Evolutionary conservation across 1,284 basidiomycete species (phyloP).

Genomic region (Amylostereum areolatum): DNA sequence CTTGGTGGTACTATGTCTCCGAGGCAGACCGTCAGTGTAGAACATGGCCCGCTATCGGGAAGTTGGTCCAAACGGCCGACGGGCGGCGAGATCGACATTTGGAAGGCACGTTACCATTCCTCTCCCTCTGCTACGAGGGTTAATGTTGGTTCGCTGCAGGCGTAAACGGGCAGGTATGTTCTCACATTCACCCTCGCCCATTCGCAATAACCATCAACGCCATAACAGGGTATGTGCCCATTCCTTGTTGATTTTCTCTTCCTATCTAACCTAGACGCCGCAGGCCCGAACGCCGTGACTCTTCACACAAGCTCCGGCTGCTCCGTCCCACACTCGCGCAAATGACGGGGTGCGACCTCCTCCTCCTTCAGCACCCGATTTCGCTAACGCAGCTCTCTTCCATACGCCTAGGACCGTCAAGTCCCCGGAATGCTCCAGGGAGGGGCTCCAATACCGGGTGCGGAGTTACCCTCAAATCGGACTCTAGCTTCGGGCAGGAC

Average conservation of each 20-base stretch:
- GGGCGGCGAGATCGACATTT: slow-evolving; percentile 57
- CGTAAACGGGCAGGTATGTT: not conserved
- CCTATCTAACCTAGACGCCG: too few species aligned
- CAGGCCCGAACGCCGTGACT: not conserved
- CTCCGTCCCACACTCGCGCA: not conserved
- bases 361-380: not conserved
- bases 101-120: slow-evolving; percentile 40
- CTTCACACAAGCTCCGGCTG: not conserved
- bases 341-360: not conserved
- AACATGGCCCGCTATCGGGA: slow-evolving; percentile 19
- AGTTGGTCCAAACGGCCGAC: slow-evolving; percentile 8
- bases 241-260: too few species aligned
- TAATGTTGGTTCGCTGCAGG: slow-evolving; percentile 24
- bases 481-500: not conserved
- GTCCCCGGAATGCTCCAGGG: not conserved
- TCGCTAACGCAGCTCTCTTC: not conserved
- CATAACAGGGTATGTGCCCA: not conserved
- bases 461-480: not conserved
- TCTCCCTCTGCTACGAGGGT: not conserved
- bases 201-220: not conserved
- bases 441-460: not conserved
- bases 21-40: too few species aligned
- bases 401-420: not conserved
- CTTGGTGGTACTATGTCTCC: too few species aligned
- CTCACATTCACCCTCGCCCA: not conserved